Evolutionary conservation across 768 basidiomycete species (phyloP).

Genomic region (Mycena floridula): DNA sequence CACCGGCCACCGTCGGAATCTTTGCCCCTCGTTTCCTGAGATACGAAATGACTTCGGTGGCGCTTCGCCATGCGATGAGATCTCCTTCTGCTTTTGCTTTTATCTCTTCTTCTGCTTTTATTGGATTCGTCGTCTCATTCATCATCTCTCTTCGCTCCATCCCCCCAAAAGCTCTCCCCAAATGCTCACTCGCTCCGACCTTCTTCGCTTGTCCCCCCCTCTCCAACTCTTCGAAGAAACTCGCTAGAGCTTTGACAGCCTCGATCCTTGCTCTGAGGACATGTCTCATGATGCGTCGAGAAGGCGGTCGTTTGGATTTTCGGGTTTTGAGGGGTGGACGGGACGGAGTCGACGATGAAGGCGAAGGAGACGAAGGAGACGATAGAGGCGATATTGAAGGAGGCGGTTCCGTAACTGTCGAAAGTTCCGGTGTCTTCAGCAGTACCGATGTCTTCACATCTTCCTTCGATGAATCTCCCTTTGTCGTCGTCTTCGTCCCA

Average conservation of each 20-base stretch:
- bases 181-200: too few species aligned
- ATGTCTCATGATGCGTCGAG: conserved; percentile 82
- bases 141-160: too few species aligned
- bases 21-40: too few species aligned
- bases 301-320: conserved; percentile 47
- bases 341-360: conserved; percentile 14
- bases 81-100: too few species aligned
- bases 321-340: background rate
- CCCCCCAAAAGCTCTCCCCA: too few species aligned
- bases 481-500: background rate
- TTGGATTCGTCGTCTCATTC: too few species aligned
- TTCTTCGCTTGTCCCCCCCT: too few species aligned
- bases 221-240: conserved; percentile 64
- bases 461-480: background rate
- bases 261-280: conserved; percentile 82
- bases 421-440: conserved; percentile 18
- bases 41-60: too few species aligned
- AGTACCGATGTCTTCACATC: background rate
- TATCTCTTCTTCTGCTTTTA: too few species aligned
- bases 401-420: conserved; percentile 3
- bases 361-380: conserved; percentile 16
- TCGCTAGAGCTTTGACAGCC: conserved; percentile 69
- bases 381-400: too few species aligned
- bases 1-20: too few species aligned
- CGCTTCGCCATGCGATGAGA: too few species aligned